Evolutionary conservation across 2,329 filamentous ascomycete genomes (phyloP).

Genomic region (Ustilaginoidea virens): DNA sequence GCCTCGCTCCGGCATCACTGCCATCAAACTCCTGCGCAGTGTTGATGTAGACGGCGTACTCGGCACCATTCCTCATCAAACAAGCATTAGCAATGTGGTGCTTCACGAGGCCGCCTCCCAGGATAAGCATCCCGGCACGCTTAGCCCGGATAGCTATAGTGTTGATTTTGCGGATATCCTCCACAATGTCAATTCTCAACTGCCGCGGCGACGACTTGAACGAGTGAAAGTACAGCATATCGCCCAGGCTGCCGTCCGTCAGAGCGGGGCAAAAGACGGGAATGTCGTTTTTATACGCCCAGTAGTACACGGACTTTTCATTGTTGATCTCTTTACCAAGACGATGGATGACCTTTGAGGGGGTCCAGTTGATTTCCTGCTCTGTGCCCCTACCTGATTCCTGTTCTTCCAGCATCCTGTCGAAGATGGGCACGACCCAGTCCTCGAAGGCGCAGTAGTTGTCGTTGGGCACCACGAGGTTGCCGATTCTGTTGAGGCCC

Average conservation of each 20-base stretch:
- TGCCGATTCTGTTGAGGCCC: slow-evolving; percentile 91
- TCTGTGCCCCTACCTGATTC: slow-evolving; percentile 58
- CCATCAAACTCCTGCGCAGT: slow-evolving; percentile 96
- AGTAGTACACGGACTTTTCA: slow-evolving; percentile 85
- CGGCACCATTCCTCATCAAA: slow-evolving; percentile 92
- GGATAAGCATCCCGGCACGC: slow-evolving; percentile 83
- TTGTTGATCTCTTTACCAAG: slow-evolving; percentile 91
- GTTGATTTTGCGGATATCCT: slow-evolving; percentile 88
- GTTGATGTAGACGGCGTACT: slow-evolving; percentile 95
- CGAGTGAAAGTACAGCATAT: slow-evolving; percentile 98
- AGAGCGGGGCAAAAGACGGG: slow-evolving; percentile 93
- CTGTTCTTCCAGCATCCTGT: slow-evolving; percentile 86
- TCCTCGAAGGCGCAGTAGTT: slow-evolving; percentile 96
- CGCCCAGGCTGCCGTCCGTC: slow-evolving; percentile 86
- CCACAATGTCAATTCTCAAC: slow-evolving; percentile 78
- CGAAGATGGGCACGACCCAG: slow-evolving; percentile 92
- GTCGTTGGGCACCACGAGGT: slow-evolving; percentile 86
- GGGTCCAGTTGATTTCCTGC: slow-evolving; percentile 75
- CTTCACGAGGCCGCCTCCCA: slow-evolving; percentile 91
- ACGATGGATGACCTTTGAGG: slow-evolving; percentile 77
- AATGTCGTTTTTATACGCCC: slow-evolving; percentile 94
- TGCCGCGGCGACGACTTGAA: slow-evolving; percentile 75
- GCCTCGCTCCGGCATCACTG: slow-evolving; percentile 84
- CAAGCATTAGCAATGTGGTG: slow-evolving; percentile 98
- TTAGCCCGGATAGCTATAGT: slow-evolving; percentile 79